Conservation (phyloP, 2,329 filamentous ascomycete species). For the Xylogone sp. region DNA sequence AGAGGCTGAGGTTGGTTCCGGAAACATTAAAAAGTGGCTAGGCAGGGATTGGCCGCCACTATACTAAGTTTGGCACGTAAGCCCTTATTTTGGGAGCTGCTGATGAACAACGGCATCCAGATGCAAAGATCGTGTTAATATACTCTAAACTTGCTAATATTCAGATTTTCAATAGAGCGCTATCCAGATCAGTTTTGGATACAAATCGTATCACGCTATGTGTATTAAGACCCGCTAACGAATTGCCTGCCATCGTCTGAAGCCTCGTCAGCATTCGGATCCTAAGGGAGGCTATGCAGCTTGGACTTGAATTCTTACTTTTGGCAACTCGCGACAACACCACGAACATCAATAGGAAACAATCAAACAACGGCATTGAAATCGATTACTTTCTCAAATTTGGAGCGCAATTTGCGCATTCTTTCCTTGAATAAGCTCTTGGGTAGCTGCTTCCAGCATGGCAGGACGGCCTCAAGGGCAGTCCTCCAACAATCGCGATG, state of each 20-base stretch:
- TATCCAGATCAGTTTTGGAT: background rate
- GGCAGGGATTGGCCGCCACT: background rate
- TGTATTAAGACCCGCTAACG: background rate
- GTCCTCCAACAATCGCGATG: constrained; percentile 41
- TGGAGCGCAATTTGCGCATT: background rate
- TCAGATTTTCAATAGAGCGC: background rate
- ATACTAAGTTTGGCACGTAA: background rate
- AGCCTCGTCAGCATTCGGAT: constrained; percentile 5
- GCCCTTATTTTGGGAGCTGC: background rate
- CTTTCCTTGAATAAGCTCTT: constrained; percentile 20
- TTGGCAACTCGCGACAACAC: background rate
- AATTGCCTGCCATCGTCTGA: background rate
- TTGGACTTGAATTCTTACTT: background rate
- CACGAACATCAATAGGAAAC: background rate
- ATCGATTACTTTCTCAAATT: background rate
- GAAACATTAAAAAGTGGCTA: background rate
- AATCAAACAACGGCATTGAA: background rate
- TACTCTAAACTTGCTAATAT: background rate
- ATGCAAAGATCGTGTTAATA: background rate
- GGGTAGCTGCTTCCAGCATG: constrained; percentile 44
- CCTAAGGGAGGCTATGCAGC: constrained; percentile 15
- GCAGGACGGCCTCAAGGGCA: constrained; percentile 54
- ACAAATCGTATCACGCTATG: background rate
- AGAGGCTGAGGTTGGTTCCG: constrained; percentile 1
- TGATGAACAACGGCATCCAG: background rate